Evolutionary conservation across 225 moss, liverwort and hornwort species (phyloP), one percentile per base, ranked within the genome.

Genomic region (Polytrichum commune): DNA sequence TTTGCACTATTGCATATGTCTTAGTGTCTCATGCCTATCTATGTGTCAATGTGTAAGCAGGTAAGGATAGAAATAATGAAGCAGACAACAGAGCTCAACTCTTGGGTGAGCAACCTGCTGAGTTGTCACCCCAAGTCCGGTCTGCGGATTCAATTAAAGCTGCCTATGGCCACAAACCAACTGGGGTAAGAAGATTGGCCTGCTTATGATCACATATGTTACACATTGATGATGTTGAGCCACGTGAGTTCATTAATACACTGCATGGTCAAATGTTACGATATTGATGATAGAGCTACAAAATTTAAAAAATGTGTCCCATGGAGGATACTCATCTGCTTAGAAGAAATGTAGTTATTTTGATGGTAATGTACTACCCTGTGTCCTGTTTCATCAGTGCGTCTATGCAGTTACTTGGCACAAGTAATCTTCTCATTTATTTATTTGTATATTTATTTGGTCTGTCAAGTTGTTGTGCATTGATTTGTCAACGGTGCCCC

Each of bases 141-240:
- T 92, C 92, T 67, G 78, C 82, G 55, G 93, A 96, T 72, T 88
- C 90, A 57, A 93, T 96, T 53, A 90, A 91, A 84, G 83, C 83
- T 54, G 90, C 89, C 18, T 96, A 96, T 76, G 96, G 96, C 66
- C 92, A 87, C 69, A 83, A 83, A 64, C 83, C 86, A 62, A 87
- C 78, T 78, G 78, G 81, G 72, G 86, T 87, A 73, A 79, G 86
- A 58, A 66, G 75, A 70, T 25, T 13, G 70, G 71, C 38, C 29
- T 85, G 63, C 53, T 63, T 25, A 18, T 64, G 28, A 5, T 18
- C 27, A 25, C 23, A 28, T 64, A 28, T 64, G 64, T 18, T 28
- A 18, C 16, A 5, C 18, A 64, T 28, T 27, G 64, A 10, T 61
- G 60, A 9, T 61, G 22, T 8, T 22, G n/a, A 23, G 24, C n/a